Evolutionary conservation across 2,329 filamentous ascomycete species (phyloP), one percentile per base, ranked within the genome.

Genomic region (Penicillium oxalicum): DNA sequence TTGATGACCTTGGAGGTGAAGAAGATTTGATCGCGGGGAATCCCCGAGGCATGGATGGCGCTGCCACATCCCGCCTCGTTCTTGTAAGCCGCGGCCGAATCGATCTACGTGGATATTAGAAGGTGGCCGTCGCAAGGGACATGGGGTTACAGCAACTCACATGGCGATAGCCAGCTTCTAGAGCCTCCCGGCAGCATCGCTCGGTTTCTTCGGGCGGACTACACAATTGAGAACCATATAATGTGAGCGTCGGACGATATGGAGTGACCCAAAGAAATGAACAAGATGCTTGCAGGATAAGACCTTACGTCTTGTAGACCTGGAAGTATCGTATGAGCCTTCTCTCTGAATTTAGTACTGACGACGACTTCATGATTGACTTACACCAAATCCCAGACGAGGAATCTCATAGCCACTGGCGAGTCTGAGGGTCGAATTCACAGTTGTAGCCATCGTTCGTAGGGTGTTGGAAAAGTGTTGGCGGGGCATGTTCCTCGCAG

Each of bases 51-150:
- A 51, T 80, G 81, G 52, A 91, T 84, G 4, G 84, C 82, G 38
- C 74, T 70, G 1, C 86, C 87, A 9, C 82, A 79, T 57, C 87
- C 80, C 26, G 71, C 70, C 67, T 91, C 87, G 53, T 91, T 91
- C 61, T 77, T 70, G 62, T 82, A 81, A 75, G 78, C 78, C 56
- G 81, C 76, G 32, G 79, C 79, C 29, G 73, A 77, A 61, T 82
- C 80, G 49, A 82, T 54, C 55, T 56, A 33, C 12, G 5, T 8
- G 12, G 37, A 2, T 13, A 25, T 51, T n/a, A 57, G 41, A 24
- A 18, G 13, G 18, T 1, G 7, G 26, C 8, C n/a, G 4, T 8
- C n/a, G 2, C 8, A n/a, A 6, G 13, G 6, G 7, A 39, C 13
- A 12, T 5, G 27, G 13, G 9, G 12, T 3, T 11, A 24, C 29